phyloP scores from a whole-genome alignment of 768 basidiomycete genomes.

The Phylloporus sp. region DNA sequence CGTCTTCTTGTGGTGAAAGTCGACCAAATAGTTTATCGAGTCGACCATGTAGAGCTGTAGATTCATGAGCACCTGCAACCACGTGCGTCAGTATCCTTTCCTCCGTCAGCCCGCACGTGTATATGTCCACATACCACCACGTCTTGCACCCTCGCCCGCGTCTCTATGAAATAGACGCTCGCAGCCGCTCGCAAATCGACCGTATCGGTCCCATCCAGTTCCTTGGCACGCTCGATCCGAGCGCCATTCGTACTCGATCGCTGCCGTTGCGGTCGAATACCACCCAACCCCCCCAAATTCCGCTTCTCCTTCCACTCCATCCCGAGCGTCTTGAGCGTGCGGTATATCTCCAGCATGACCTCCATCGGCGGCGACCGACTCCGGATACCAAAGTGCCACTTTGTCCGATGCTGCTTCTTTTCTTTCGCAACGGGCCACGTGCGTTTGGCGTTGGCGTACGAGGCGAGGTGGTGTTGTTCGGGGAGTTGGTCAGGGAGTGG shows the following conservation, averaged over 20 bases:
- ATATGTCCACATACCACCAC: slow-evolving; percentile 67
- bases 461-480: slow-evolving; percentile 67
- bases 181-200: slow-evolving; percentile 66
- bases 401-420: slow-evolving; percentile 72
- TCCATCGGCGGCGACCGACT: slow-evolving; percentile 96
- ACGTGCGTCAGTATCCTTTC: background rate
- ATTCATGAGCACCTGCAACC: slow-evolving; percentile 89
- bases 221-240: slow-evolving; percentile 57
- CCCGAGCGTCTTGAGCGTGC: slow-evolving; percentile 80
- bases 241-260: slow-evolving; percentile 32
- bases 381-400: slow-evolving; percentile 98
- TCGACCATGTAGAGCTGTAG: slow-evolving; percentile 97
- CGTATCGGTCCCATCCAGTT: slow-evolving; percentile 53
- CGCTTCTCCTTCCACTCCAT: slow-evolving; percentile 99
- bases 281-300: slow-evolving; percentile 67
- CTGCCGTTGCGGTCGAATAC: slow-evolving; percentile 33
- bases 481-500: slow-evolving; percentile 62
- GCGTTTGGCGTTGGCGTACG: slow-evolving; percentile 52
- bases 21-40: slow-evolving; percentile 92
- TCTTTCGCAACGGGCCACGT: slow-evolving; percentile 44
- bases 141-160: slow-evolving; percentile 81
- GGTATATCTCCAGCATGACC: slow-evolving; percentile 98
- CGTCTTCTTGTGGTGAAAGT: slow-evolving; percentile 96
- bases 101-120: background rate
- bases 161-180: slow-evolving; percentile 90